A percentile compares a stretch with the other conserved stretches of the same genome.
Evolutionary conservation across 179 eudicot genomes (phyloP).

Genomic region (Amaranthus tricolor): DNA sequence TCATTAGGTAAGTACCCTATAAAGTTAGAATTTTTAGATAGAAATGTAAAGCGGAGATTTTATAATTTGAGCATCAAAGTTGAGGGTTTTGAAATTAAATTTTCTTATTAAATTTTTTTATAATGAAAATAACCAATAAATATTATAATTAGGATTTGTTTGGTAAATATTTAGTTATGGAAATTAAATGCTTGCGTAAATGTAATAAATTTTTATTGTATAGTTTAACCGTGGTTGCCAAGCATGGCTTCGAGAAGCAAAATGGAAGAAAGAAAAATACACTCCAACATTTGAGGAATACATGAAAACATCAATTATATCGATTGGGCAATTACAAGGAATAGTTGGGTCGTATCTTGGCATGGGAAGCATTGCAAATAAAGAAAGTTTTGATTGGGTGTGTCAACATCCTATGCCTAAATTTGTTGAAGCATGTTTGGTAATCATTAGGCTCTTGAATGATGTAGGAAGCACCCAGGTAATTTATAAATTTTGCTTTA

Average conservation of each 20-base stretch:
- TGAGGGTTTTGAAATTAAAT: too few relatives aligned
- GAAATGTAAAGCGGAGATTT: too few relatives aligned
- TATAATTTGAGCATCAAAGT: too few relatives aligned
- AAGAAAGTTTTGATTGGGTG: constrained; percentile 7
- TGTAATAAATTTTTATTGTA: too few relatives aligned
- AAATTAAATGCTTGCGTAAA: too few relatives aligned
- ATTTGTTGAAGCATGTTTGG: background rate
- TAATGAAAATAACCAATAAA: too few relatives aligned
- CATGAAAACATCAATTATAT: background rate
- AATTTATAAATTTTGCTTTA: background rate
- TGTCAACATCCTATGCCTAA: constrained; percentile 13
- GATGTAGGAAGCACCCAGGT: constrained; percentile 21
- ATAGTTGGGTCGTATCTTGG: constrained; percentile 6
- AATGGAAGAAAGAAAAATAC: background rate
- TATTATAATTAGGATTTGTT: too few relatives aligned
- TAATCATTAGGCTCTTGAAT: constrained; percentile 15
- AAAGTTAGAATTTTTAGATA: too few relatives aligned
- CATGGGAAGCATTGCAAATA: constrained; percentile 16
- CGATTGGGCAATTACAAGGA: constrained; percentile 3
- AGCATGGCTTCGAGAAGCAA: constrained; percentile 15
- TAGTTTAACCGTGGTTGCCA: constrained; percentile 11
- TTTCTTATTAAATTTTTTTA: too few relatives aligned
- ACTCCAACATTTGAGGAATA: constrained; percentile 18
- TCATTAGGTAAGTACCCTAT: too few relatives aligned
- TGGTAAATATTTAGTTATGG: too few relatives aligned